A percentile compares a stretch with the other conserved stretches of the same genome.
These are phyloP conservation scores for Boletales sp. DNA, from an alignment of 768 basidiomycete species.

Conservation along the genomic window DNA sequence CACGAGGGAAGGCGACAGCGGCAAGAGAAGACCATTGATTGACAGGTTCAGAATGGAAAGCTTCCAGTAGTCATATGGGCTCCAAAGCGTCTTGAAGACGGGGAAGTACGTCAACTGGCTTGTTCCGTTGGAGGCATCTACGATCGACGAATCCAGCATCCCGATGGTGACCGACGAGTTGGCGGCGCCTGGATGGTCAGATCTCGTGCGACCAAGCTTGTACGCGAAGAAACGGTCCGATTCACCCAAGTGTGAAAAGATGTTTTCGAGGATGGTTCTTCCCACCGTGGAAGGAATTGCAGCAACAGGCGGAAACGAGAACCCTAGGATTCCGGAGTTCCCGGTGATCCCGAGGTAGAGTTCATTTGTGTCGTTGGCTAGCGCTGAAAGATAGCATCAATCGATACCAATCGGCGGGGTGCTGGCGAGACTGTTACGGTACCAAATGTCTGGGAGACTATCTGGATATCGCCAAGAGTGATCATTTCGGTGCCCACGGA, in stretches of 20 bases:
- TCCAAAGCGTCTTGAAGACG: slow-evolving; percentile 35
- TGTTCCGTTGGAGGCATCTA: slow-evolving; percentile 24
- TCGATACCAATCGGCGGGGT: not conserved
- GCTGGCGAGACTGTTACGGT: not conserved
- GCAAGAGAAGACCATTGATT: slow-evolving; percentile 39
- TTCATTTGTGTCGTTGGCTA: slow-evolving; percentile 41
- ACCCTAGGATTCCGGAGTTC: slow-evolving; percentile 55
- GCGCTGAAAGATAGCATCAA: slow-evolving; percentile 29
- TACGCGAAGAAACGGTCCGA: slow-evolving; percentile 47
- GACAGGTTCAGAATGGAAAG: slow-evolving; percentile 44
- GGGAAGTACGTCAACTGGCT: slow-evolving; percentile 34
- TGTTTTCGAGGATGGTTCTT: slow-evolving; percentile 43
- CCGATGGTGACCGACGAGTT: slow-evolving; percentile 53
- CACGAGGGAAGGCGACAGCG: slow-evolving; percentile 44
- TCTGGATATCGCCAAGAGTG: slow-evolving; percentile 40
- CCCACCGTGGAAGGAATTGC: slow-evolving; percentile 45
- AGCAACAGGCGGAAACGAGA: slow-evolving; percentile 47
- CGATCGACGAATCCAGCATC: slow-evolving; percentile 36
- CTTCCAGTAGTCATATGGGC: slow-evolving; percentile 56
- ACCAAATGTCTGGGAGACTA: slow-evolving; percentile 50
- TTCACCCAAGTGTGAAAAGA: slow-evolving; percentile 41
- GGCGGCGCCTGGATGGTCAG: slow-evolving; percentile 12
- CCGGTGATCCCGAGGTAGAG: slow-evolving; percentile 44
- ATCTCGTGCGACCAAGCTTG: slow-evolving; percentile 38
- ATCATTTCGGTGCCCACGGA: slow-evolving; percentile 48